These are phyloP conservation scores for Hyaloscypha finlandica DNA, from an alignment of 495 filamentous ascomycete species.

Conservation along the genomic window DNA sequence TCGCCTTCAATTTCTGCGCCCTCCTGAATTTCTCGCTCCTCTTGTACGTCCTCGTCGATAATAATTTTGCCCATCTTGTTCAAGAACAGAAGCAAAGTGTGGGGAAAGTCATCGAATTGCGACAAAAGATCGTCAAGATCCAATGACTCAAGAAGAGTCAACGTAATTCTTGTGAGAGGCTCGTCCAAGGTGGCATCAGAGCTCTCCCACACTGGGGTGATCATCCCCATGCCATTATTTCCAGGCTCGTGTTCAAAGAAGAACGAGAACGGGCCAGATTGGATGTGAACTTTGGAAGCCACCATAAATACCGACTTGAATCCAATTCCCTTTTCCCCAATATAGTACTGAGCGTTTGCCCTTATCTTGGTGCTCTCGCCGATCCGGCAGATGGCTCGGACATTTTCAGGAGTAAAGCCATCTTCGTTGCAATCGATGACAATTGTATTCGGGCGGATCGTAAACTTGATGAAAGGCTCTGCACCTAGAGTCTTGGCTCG, in stretches of 20 bases:
- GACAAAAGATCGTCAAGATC: neutral
- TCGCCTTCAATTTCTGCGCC: no score
- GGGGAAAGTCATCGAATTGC: conserved; percentile 1
- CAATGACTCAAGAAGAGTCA: conserved; percentile 6
- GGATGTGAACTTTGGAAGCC: conserved; percentile 42
- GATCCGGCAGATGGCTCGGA: conserved; percentile 41
- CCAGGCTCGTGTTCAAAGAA: conserved; percentile 34
- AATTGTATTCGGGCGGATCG: conserved; percentile 29
- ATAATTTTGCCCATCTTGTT: conserved; percentile 12
- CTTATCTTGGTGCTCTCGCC: conserved; percentile 40
- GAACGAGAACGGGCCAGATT: conserved; percentile 44
- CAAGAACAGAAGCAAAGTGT: conserved; percentile 16
- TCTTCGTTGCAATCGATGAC: conserved; percentile 45
- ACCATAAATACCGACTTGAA: conserved; percentile 52
- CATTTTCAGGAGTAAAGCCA: conserved; percentile 40
- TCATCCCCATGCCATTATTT: conserved; percentile 46
- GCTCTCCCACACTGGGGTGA: conserved; percentile 36
- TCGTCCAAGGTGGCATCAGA: neutral
- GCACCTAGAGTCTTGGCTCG: neutral
- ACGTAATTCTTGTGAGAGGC: conserved; percentile 13
- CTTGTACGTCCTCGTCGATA: conserved; percentile 18
- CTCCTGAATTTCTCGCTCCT: no score
- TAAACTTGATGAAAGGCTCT: conserved; percentile 33
- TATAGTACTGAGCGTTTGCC: conserved; percentile 31
- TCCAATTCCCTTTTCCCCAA: conserved; percentile 50